Percentiles rank a stretch among this genome's conserved stretches.
Conservation (phyloP, 2,329 filamentous ascomycete species). For the Pseudogymnoascus destructans region DNA sequence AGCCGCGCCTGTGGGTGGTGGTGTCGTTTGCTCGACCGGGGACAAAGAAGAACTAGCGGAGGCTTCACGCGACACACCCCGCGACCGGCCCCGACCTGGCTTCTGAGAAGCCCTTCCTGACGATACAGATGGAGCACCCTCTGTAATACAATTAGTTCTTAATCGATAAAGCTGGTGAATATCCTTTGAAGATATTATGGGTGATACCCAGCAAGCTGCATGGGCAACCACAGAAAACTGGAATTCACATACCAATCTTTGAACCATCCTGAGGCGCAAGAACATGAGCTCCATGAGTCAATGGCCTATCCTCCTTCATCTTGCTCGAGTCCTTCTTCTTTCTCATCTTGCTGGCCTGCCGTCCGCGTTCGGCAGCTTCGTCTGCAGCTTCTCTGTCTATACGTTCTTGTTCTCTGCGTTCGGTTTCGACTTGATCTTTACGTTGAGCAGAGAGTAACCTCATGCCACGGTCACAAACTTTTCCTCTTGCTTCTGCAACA, state of each 20-base stretch:
- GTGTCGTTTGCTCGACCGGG: slow-evolving; percentile 29
- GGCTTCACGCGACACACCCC: slow-evolving; percentile 27
- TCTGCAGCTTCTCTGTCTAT: slow-evolving; percentile 33
- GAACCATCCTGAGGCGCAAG: slow-evolving; percentile 52
- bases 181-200: not conserved
- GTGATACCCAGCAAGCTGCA: not conserved
- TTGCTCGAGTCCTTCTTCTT: slow-evolving; percentile 61
- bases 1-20: slow-evolving; percentile 45
- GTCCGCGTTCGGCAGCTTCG: slow-evolving; percentile 34
- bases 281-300: slow-evolving; percentile 49
- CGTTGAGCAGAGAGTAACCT: slow-evolving; percentile 52
- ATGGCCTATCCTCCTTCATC: slow-evolving; percentile 44
- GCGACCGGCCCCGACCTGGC: slow-evolving; percentile 20
- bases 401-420: slow-evolving; percentile 35
- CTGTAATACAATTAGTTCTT: not conserved
- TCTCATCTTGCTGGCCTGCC: slow-evolving; percentile 55
- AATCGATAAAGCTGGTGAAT: not conserved
- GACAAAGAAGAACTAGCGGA: slow-evolving; percentile 49
- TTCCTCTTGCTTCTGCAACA: slow-evolving; percentile 53
- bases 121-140: not conserved
- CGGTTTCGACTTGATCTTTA: slow-evolving; percentile 41
- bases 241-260: slow-evolving; percentile 36
- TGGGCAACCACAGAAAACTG: not conserved
- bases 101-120: not conserved
- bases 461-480: slow-evolving; percentile 61